Evolutionary conservation across 768 basidiomycete genomes (phyloP), one percentile per base, ranked within the genome.

Genomic region (Ramaria rubella): DNA sequence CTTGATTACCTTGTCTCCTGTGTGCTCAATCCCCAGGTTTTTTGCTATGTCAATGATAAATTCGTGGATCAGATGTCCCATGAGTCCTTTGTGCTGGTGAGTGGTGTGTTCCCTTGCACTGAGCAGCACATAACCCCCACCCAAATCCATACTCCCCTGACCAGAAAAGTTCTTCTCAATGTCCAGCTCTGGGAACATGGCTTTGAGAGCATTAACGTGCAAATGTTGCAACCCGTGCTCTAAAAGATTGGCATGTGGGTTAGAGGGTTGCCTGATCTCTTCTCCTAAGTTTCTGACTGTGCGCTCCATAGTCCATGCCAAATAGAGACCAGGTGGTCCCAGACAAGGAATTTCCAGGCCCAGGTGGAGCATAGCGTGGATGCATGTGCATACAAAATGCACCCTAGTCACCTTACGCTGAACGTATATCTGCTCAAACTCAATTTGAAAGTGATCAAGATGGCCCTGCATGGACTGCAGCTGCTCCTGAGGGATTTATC

Each of bases 351-450:
- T 60, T 53, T 76, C 69, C 0, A 55, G 52, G 5, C 57, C 60
- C n/a, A 67, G 31, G 45, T 76, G 75, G 1, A 63, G 21, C 11
- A 71, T 51, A 0, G 62, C 56, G 54, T 75, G 73, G 12, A 75
- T 56, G 46, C 67, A 62, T 26, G 66, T 71, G 1, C 61, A 40
- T 8, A 69, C 45, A 43, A 75, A 73, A 53, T 77, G 75, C 19
- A 77, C 43, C 3, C 43, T 63, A 8, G 27, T 63, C 19, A 48
- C 46, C 1, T 48, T 19, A 0, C 59, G 61, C 27, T 70, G 67
- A 48, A 65, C 68, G 58, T 76, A 76, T 0, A 74, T 54, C 0
- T 52, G 21, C 58, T 77, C 72, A 59, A 66, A 77, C n/a, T 75
- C 71, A 4, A 56, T 45, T 1, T 58, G 52, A 58, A 70, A 76